A percentile compares a stretch with the other conserved stretches of the same genome.
Conservation (phyloP, 371 early-diverging fungal species). For the Sporodiniella umbellata region DNA sequence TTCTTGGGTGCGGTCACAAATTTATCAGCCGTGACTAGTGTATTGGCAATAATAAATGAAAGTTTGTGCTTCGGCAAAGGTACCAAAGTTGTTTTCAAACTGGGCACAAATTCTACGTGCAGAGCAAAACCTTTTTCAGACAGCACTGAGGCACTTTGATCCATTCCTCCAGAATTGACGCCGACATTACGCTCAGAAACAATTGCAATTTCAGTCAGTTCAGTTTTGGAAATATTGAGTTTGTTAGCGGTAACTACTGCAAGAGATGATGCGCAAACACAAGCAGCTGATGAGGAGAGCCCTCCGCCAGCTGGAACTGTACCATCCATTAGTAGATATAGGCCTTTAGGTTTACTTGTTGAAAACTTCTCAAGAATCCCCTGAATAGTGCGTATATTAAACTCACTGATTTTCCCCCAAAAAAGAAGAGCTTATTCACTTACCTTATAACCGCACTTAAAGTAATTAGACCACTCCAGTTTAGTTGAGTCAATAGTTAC, state of each 20-base stretch:
- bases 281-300: slow-evolving; percentile 82
- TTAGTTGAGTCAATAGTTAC: slow-evolving; percentile 68
- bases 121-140: slow-evolving; percentile 69
- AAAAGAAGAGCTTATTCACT: too few relatives aligned
- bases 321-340: slow-evolving; percentile 72
- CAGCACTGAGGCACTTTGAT: slow-evolving; percentile 87
- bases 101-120: slow-evolving; percentile 85
- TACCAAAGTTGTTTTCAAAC: slow-evolving; percentile 63
- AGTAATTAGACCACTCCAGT: slow-evolving; percentile 86
- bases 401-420: background rate
- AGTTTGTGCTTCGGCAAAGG: slow-evolving; percentile 56
- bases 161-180: slow-evolving; percentile 89
- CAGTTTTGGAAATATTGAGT: slow-evolving; percentile 52
- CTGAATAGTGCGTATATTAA: slow-evolving; percentile 19
- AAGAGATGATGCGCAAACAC: slow-evolving; percentile 76
- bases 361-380: slow-evolving; percentile 65
- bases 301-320: slow-evolving; percentile 86
- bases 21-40: slow-evolving; percentile 86
- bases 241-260: slow-evolving; percentile 63
- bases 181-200: slow-evolving; percentile 81
- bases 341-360: slow-evolving; percentile 58
- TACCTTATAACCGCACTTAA: slow-evolving; percentile 82
- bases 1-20: slow-evolving; percentile 82
- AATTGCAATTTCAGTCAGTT: slow-evolving; percentile 75
- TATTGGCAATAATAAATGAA: slow-evolving; percentile 89